A percentile compares a stretch with the other conserved stretches of the same genome.
These are phyloP conservation scores for Fusarium globosum DNA, from an alignment of 2,329 filamentous ascomycete genomes.

Conservation along the genomic window DNA sequence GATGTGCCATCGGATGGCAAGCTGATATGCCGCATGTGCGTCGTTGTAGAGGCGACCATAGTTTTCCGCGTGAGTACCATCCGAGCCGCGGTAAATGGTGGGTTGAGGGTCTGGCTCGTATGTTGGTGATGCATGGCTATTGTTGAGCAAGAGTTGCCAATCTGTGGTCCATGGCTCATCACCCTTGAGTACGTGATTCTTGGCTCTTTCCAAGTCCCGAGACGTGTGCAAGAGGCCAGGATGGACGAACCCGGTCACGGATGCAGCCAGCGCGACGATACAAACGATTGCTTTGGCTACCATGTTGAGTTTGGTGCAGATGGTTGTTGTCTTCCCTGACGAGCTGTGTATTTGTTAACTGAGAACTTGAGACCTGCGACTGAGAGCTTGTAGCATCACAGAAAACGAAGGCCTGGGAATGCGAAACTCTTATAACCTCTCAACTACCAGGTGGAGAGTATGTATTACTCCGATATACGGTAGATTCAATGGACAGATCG, in stretches of 20 bases:
- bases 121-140: background rate
- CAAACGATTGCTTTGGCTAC: background rate
- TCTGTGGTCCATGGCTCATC: background rate
- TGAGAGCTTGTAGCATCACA: no score
- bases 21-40: background rate
- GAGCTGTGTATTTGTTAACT: no score
- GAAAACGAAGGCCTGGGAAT: no score
- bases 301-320: background rate
- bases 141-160: background rate
- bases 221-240: background rate
- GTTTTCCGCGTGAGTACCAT: background rate
- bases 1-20: background rate
- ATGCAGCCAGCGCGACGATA: background rate
- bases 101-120: background rate
- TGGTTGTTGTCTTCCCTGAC: no score
- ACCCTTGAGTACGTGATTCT: background rate
- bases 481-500: accelerated
- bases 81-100: background rate
- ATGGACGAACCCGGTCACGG: background rate
- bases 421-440: background rate
- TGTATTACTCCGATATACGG: no score
- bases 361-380: no score
- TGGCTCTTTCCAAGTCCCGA: background rate
- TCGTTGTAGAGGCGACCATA: background rate
- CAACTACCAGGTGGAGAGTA: background rate